Conservation (phyloP, 106 monocot species). For the Dendrobium nobile region DNA sequence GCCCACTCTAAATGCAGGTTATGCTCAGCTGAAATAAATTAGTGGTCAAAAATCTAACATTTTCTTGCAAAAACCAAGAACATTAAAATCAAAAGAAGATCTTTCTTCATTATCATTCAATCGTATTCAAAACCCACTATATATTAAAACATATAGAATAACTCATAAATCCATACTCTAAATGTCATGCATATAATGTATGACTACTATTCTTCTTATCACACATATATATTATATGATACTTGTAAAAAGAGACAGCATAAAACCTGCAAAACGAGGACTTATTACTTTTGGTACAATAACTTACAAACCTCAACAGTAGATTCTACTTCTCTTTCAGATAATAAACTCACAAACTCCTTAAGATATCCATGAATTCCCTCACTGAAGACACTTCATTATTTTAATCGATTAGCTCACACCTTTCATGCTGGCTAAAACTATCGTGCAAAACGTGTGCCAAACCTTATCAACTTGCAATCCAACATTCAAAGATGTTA, state of each 20-base stretch:
- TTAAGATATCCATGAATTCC: no score
- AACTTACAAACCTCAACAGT: no score
- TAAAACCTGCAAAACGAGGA: background rate
- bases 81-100: background rate
- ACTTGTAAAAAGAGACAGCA: background rate
- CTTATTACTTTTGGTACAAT: no score
- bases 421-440: no score
- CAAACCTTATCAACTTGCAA: no score
- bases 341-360: no score
- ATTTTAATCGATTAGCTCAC: no score
- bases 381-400: no score
- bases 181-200: background rate
- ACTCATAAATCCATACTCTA: background rate
- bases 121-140: background rate
- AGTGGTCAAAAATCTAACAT: background rate
- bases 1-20: background rate
- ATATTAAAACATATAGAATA: background rate
- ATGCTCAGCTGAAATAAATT: background rate
- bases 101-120: background rate
- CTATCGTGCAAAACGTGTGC: no score
- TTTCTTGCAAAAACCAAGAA: background rate
- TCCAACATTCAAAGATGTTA: no score
- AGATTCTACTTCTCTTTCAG: no score
- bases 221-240: background rate
- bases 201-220: background rate